Conservation (phyloP, 1,284 basidiomycete genomes). For the Ceratobasidium sp. region DNA sequence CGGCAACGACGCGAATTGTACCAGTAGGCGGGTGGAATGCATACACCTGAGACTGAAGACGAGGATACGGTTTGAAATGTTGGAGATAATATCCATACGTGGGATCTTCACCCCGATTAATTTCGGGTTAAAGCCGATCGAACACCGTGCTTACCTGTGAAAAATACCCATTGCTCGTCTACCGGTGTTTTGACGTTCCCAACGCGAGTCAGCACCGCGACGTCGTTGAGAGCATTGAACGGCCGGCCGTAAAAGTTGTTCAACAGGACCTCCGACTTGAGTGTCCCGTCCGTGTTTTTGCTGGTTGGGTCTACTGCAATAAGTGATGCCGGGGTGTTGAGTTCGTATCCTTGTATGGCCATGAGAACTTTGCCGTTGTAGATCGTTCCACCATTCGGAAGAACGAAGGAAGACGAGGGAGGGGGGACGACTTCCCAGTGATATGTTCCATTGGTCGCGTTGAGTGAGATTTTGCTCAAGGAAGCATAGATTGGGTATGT, state of each 20-base stretch:
- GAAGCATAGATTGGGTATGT: constrained; percentile 28
- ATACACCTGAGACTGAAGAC: constrained; percentile 80
- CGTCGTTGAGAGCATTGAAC: constrained; percentile 86
- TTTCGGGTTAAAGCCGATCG: too few species aligned
- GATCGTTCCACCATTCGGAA: constrained; percentile 36
- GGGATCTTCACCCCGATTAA: constrained; percentile 14
- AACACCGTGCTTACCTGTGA: constrained; percentile 81
- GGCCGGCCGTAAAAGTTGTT: constrained; percentile 80
- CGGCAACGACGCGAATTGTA: constrained; percentile 75
- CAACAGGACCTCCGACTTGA: constrained; percentile 62
- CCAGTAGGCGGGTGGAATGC: constrained; percentile 75
- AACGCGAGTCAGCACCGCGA: constrained; percentile 72
- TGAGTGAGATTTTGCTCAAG: constrained; percentile 37
- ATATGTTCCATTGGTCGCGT: constrained; percentile 25
- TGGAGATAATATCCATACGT: constrained; percentile 69
- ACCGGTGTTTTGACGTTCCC: constrained; percentile 61
- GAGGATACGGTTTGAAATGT: constrained; percentile 73
- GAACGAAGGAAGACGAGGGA: constrained; percentile 21
- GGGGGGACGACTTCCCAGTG: constrained; percentile 25
- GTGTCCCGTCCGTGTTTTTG: constrained; percentile 11
- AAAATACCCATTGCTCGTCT: constrained; percentile 63
- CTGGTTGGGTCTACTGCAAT: constrained; percentile 24
- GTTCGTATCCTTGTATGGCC: constrained; percentile 35
- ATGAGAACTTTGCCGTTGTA: constrained; percentile 38
- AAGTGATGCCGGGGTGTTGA: constrained; percentile 2